phyloP scores from a whole-genome alignment of 495 filamentous ascomycete species.

The Clohesyomyces aquaticus region DNA sequence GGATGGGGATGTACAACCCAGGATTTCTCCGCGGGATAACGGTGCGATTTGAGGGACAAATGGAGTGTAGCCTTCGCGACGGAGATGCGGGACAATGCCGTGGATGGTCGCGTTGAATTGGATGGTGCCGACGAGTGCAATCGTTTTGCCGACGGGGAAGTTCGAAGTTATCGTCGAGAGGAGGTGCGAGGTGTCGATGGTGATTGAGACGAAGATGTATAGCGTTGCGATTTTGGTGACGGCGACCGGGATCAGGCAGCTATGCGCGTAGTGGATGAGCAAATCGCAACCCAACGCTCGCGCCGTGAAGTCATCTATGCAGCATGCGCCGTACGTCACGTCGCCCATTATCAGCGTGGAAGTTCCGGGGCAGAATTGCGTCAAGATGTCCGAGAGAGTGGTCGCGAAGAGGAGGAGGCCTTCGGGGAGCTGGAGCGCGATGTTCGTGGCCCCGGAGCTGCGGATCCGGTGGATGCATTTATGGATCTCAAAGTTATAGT shows the following conservation, averaged over 20 bases:
- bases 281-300: constrained; percentile 92
- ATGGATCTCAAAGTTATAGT: constrained; percentile 98
- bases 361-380: constrained; percentile 86
- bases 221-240: constrained; percentile 93
- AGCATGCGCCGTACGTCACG: constrained; percentile 98
- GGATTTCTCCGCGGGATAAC: constrained; percentile 88
- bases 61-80: constrained; percentile 78
- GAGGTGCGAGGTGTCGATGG: constrained; percentile 87
- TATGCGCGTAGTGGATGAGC: constrained; percentile 95
- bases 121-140: constrained; percentile 95
- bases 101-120: constrained; percentile 98
- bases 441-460: constrained; percentile 69
- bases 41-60: constrained; percentile 92
- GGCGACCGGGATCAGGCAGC: constrained; percentile 92
- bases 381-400: constrained; percentile 96
- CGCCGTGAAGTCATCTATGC: constrained; percentile 97
- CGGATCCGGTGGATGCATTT: constrained; percentile 97
- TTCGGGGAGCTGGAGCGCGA: constrained; percentile 95
- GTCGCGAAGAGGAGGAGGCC: constrained; percentile 95
- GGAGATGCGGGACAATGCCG: constrained; percentile 71
- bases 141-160: constrained; percentile 77
- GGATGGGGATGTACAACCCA: constrained; percentile 90
- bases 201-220: constrained; percentile 98
- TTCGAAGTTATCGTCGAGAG: constrained; percentile 86
- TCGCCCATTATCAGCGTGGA: constrained; percentile 98